These are phyloP conservation scores for Trichoderma sp. DNA, from an alignment of 2,329 filamentous ascomycete species.

Conservation along the genomic window DNA sequence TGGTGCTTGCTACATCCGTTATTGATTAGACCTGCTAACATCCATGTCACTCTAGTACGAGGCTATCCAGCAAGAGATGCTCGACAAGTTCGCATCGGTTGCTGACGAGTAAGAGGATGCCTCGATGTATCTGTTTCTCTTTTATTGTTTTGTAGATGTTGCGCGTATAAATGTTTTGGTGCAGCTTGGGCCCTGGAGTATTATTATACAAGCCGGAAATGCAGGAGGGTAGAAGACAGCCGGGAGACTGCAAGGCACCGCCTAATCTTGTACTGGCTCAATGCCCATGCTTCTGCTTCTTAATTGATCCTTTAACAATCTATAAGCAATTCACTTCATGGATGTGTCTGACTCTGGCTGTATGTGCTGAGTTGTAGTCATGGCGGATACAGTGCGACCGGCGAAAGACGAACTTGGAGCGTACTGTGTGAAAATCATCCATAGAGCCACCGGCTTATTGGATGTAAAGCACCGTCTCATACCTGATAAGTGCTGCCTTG, in stretches of 20 bases:
- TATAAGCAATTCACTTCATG: not conserved
- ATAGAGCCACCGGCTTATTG: not conserved
- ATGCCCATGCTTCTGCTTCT: slow-evolving; percentile 27
- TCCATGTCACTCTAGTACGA: slow-evolving; percentile 72
- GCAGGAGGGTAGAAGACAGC: slow-evolving; percentile 33
- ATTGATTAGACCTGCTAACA: slow-evolving; percentile 37
- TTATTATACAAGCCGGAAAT: slow-evolving; percentile 6
- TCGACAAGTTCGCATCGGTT: slow-evolving; percentile 95
- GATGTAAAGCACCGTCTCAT: slow-evolving; percentile 4
- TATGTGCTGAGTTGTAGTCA: not conserved
- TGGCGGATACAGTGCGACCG: not conserved
- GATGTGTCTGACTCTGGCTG: too few relatives aligned
- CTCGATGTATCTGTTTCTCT: not conserved
- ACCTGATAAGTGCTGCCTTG: not conserved
- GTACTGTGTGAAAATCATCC: slow-evolving; percentile 29
- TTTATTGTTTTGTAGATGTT: slow-evolving; percentile 29
- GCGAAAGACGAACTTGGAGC: not conserved
- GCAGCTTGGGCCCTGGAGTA: slow-evolving; percentile 37
- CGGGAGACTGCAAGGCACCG: slow-evolving; percentile 28
- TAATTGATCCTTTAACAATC: not conserved
- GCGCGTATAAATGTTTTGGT: slow-evolving; percentile 23
- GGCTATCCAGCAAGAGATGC: slow-evolving; percentile 85
- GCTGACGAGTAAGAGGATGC: slow-evolving; percentile 75
- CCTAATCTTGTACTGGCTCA: slow-evolving; percentile 38
- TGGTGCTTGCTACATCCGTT: not conserved